Base-by-base conservation (phyloP, 805 yeast genomes). In the Pichia nanzhaoensis region DNA sequence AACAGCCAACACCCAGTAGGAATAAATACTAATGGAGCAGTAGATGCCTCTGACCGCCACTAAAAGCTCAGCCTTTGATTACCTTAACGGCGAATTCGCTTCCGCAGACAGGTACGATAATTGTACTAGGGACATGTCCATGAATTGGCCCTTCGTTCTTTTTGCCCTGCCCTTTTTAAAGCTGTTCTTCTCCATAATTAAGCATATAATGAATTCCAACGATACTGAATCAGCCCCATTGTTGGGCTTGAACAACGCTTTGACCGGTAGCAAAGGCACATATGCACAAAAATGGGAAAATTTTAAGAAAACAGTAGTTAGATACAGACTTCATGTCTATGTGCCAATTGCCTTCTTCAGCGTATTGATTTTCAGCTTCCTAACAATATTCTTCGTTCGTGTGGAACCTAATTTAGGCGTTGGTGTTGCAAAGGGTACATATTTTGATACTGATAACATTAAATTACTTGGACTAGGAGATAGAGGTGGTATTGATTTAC, bases 401-500 rank as follows among this genome's bases (percentile, higher is more conserved):
- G 57, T 60, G 4, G 44, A 49, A 22, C 66, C 67, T 9, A 51
- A 55, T 13, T 42, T 63, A 1, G 66, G 67, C 7, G 62, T 57
- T 2, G 57, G 53, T 35, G 51, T 66, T 7, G 57, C 61, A 5
- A 55, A 66, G 28, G 64, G 70, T 2, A 57, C 60, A 1, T 54
- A 52, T 19, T 52, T 66, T 43, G 60, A 64, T 12, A 53, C 68
- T 5, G 56, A 59, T 30, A 55, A 60, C 35, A 50, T 69, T 18
- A 51, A 52, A 6, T 47, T 69, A 16, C 50, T 61, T 2, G 64
- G 65, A 3, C 43, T 69, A 12, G 53, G 54, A 1, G 58, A 64
- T 12, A 51, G 55, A 4, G 69, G 69, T 1, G 60, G 66, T 1
- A 52, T 69, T 6, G 49, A 60, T 20, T 45, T 70, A 9, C 52